These are phyloP conservation scores for Naematelia encephala DNA, from an alignment of 768 basidiomycete genomes.

Conservation along the genomic window DNA sequence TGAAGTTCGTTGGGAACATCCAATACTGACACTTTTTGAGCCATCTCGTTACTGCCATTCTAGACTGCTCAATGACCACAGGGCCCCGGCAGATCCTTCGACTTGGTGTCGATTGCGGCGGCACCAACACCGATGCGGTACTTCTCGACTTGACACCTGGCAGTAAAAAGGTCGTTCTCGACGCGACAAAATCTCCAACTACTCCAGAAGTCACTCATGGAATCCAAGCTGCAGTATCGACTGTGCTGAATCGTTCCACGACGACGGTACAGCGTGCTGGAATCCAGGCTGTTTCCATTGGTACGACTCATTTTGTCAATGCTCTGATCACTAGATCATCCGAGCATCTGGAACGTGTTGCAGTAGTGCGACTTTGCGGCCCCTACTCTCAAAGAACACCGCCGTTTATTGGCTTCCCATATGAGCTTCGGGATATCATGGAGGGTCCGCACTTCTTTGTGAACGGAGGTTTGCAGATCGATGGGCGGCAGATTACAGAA, in stretches of 20 bases:
- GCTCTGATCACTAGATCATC: conserved; percentile 62
- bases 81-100: conserved; percentile 7
- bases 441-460: conserved; percentile 52
- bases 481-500: conserved; percentile 20
- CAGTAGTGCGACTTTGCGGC: conserved; percentile 63
- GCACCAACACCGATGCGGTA: conserved; percentile 50
- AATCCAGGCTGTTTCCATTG: conserved; percentile 59
- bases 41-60: too few species aligned
- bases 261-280: conserved; percentile 48
- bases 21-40: too few species aligned
- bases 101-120: conserved; percentile 26
- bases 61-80: too few species aligned
- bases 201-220: conserved; percentile 61
- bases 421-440: conserved; percentile 45
- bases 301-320: conserved; percentile 64
- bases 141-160: conserved; percentile 48
- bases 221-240: conserved; percentile 58
- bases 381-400: conserved; percentile 60
- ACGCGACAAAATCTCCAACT: conserved; percentile 57
- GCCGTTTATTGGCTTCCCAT: conserved; percentile 60
- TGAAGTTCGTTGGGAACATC: too few species aligned
- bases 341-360: conserved; percentile 58
- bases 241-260: conserved; percentile 52
- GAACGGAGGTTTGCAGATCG: conserved; percentile 54
- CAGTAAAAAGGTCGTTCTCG: conserved; percentile 36